Percentiles rank a stretch among this genome's conserved stretches.
Conservation (phyloP, 805 yeast species). For the Candida boleticola region DNA sequence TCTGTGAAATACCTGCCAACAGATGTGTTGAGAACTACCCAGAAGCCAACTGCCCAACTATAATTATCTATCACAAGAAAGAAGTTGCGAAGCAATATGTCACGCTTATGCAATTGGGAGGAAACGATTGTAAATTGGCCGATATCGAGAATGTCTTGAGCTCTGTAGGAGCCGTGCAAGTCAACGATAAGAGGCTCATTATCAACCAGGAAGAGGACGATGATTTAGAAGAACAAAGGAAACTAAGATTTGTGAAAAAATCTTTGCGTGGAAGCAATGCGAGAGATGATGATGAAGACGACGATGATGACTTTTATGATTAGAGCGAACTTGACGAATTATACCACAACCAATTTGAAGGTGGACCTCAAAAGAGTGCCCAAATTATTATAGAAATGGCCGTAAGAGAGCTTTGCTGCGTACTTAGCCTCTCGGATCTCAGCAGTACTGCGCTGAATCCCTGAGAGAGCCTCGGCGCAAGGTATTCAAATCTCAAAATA, state of each 20-base stretch:
- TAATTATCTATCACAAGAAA: slow-evolving; percentile 75
- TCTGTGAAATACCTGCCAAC: slow-evolving; percentile 86
- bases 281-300: slow-evolving; percentile 31
- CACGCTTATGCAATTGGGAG: slow-evolving; percentile 80
- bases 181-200: slow-evolving; percentile 63
- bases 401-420: too few species aligned
- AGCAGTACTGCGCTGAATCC: too few species aligned
- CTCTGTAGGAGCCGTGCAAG: slow-evolving; percentile 60
- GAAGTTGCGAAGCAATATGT: slow-evolving; percentile 78
- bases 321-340: too few species aligned
- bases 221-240: slow-evolving; percentile 50
- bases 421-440: too few species aligned
- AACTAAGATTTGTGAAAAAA: slow-evolving; percentile 55
- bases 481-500: too few species aligned
- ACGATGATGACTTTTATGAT: slow-evolving; percentile 31
- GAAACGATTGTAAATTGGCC: slow-evolving; percentile 63
- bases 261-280: slow-evolving; percentile 44
- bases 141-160: slow-evolving; percentile 79
- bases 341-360: too few species aligned
- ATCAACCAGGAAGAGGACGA: slow-evolving; percentile 56
- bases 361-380: too few species aligned
- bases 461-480: too few species aligned
- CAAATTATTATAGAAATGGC: too few species aligned
- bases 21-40: slow-evolving; percentile 95
- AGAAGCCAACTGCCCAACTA: slow-evolving; percentile 85